A percentile compares a stretch with the other conserved stretches of the same genome.
These are phyloP conservation scores for Pythium utonaiense DNA, from an alignment of 352 stramenopile species.

Conservation along the genomic window DNA sequence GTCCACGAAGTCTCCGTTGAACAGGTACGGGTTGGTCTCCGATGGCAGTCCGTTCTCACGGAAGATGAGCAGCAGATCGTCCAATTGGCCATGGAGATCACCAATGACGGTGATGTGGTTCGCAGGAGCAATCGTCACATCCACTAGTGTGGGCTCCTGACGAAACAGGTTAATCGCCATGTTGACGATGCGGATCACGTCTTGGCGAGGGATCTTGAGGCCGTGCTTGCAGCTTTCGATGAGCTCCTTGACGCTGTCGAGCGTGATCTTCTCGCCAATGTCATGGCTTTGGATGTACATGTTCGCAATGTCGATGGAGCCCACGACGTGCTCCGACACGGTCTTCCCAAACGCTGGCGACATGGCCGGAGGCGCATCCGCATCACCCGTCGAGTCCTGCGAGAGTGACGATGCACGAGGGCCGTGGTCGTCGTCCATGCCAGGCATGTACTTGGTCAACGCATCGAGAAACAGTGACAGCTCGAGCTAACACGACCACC, in stretches of 20 bases:
- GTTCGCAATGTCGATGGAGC: slow-evolving; percentile 79
- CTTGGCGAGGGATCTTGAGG: slow-evolving; percentile 70
- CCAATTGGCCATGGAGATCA: slow-evolving; percentile 93
- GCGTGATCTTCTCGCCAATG: slow-evolving; percentile 58
- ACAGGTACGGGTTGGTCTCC: slow-evolving; percentile 92
- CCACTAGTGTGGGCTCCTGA: slow-evolving; percentile 54
- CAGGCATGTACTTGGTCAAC: slow-evolving; percentile 73
- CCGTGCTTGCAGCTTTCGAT: slow-evolving; percentile 80
- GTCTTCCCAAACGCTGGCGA: slow-evolving; percentile 33
- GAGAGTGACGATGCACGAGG: slow-evolving; percentile 19
- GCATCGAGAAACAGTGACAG: slow-evolving; percentile 79
- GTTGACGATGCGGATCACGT: slow-evolving; percentile 72
- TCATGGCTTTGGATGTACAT: slow-evolving; percentile 74
- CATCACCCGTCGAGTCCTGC: slow-evolving; percentile 11
- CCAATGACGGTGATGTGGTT: slow-evolving; percentile 90
- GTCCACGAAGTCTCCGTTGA: slow-evolving; percentile 97
- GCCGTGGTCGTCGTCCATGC: slow-evolving; percentile 41
- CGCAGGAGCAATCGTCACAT: slow-evolving; percentile 62
- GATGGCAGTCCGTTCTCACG: slow-evolving; percentile 90
- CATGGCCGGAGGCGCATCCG: slow-evolving; percentile 14
- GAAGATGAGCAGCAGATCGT: slow-evolving; percentile 95
- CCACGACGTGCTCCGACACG: slow-evolving; percentile 58
- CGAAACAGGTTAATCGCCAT: slow-evolving; percentile 51
- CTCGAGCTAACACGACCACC: slow-evolving; percentile 51
- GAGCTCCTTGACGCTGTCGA: slow-evolving; percentile 59